phyloP scores from a whole-genome alignment of 768 basidiomycete genomes.

The Calvatia gigantea region DNA sequence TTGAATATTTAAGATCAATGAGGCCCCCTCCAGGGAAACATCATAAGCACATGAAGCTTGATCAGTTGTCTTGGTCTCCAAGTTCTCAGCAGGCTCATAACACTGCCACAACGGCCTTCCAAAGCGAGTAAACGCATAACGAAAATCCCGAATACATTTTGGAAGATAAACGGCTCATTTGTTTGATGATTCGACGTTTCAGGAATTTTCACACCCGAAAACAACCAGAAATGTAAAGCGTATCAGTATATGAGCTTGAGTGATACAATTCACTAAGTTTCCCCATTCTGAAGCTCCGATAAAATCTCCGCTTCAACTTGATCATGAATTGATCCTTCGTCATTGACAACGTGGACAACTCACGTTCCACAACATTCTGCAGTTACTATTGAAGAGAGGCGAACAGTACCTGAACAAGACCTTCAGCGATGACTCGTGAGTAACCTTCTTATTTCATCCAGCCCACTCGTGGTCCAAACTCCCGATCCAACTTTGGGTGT shows the following conservation, averaged over 20 bases:
- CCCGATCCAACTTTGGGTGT: conserved; percentile 16
- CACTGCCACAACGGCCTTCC: neutral
- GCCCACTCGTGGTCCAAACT: conserved; percentile 16
- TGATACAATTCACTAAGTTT: neutral
- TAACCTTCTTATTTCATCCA: conserved; percentile 17
- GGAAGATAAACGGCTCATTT: too few relatives aligned
- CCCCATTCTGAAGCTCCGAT: conserved; percentile 19
- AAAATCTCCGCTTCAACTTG: conserved; percentile 20
- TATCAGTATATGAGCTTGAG: too few relatives aligned
- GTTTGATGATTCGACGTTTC: too few relatives aligned
- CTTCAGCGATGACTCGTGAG: conserved; percentile 57
- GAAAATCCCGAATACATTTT: too few relatives aligned
- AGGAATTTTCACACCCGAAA: too few relatives aligned
- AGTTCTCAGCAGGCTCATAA: neutral
- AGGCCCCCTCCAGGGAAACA: neutral
- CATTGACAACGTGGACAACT: conserved; percentile 10
- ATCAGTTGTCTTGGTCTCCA: neutral
- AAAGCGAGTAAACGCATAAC: too few relatives aligned
- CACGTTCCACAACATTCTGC: conserved; percentile 9
- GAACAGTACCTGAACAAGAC: neutral
- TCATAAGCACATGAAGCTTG: neutral
- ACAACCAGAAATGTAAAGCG: too few relatives aligned
- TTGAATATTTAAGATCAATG: neutral
- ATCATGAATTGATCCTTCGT: conserved; percentile 6
- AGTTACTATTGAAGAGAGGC: neutral